A percentile compares a stretch with the other conserved stretches of the same genome.
These are phyloP conservation scores for Coemansia sp. DNA, from an alignment of 192 early-diverging fungal species.

Conservation along the genomic window DNA sequence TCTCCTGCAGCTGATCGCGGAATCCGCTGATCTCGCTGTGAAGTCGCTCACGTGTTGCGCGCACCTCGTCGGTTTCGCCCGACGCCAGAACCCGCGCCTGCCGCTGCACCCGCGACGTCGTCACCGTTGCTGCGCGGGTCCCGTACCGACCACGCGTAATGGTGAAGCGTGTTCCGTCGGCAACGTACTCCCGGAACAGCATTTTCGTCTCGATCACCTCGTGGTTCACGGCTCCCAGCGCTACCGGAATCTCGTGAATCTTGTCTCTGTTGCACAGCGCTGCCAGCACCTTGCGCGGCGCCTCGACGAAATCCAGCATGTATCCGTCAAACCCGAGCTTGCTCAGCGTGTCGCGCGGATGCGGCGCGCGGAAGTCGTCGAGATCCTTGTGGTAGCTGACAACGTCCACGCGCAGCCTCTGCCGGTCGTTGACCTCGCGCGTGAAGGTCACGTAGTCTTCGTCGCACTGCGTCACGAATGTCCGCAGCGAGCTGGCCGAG, in stretches of 20 bases:
- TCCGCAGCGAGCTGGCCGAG: conserved; percentile 58
- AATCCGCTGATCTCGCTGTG: conserved; percentile 23
- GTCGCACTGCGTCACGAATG: conserved; percentile 74
- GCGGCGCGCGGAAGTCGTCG: conserved; percentile 31
- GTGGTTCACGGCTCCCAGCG: conserved; percentile 39
- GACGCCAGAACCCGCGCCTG: conserved; percentile 29
- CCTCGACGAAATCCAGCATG: conserved; percentile 73
- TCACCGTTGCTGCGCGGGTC: conserved; percentile 32
- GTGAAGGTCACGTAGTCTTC: conserved; percentile 77
- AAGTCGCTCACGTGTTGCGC: conserved; percentile 22
- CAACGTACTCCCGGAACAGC: conserved; percentile 46
- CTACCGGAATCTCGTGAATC: conserved; percentile 60
- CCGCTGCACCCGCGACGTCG: conserved; percentile 20
- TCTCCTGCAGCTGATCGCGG: conserved; percentile 21
- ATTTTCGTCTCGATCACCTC: conserved; percentile 21
- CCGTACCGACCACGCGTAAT: conserved; percentile 47
- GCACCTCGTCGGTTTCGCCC: conserved; percentile 44
- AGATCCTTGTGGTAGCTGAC: conserved; percentile 49
- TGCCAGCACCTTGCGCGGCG: conserved; percentile 61
- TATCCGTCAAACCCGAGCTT: conserved; percentile 74
- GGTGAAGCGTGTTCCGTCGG: conserved; percentile 33
- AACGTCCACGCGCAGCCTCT: conserved; percentile 63
- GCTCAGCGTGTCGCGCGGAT: conserved; percentile 37
- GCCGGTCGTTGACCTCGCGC: conserved; percentile 62
- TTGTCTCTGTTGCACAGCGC: conserved; percentile 63